A percentile compares a stretch with the other conserved stretches of the same genome.
These are phyloP conservation scores for Kodamaea leandrae DNA, from an alignment of 805 yeast species.

Conservation along the genomic window DNA sequence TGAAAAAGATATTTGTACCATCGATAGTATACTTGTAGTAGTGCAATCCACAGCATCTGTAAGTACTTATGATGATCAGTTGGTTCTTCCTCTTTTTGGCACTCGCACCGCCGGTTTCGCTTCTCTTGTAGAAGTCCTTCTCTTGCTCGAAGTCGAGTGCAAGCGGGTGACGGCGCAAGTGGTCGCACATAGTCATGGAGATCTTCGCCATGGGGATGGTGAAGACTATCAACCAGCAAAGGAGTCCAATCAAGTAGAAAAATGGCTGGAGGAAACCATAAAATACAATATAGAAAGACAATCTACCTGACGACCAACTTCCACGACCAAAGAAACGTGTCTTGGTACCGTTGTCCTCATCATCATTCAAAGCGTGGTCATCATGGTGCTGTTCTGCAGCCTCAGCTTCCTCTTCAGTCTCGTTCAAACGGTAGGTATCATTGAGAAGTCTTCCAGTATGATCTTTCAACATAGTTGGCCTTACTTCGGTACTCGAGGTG, in stretches of 20 bases:
- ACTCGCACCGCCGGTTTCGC: constrained; percentile 17
- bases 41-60: constrained; percentile 86
- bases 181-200: constrained; percentile 62
- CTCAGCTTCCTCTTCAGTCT: constrained; percentile 11
- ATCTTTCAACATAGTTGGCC: constrained; percentile 38
- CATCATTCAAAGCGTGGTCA: constrained; percentile 14
- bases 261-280: constrained; percentile 72
- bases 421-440: constrained; percentile 35
- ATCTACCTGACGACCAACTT: constrained; percentile 80
- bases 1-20: constrained; percentile 90
- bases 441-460: constrained; percentile 41
- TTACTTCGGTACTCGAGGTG: constrained; percentile 30
- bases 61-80: constrained; percentile 78
- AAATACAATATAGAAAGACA: constrained; percentile 68
- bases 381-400: constrained; percentile 17
- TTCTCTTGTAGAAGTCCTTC: constrained; percentile 41
- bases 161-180: constrained; percentile 85
- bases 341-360: constrained; percentile 34
- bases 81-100: constrained; percentile 43
- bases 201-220: constrained; percentile 93
- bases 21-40: constrained; percentile 95
- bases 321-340: constrained; percentile 86
- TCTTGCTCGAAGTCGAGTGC: constrained; percentile 75
- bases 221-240: constrained; percentile 82
- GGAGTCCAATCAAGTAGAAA: constrained; percentile 47